These are phyloP conservation scores for Periconia sp. DNA, from an alignment of 2,329 filamentous ascomycete genomes.

Conservation along the genomic window DNA sequence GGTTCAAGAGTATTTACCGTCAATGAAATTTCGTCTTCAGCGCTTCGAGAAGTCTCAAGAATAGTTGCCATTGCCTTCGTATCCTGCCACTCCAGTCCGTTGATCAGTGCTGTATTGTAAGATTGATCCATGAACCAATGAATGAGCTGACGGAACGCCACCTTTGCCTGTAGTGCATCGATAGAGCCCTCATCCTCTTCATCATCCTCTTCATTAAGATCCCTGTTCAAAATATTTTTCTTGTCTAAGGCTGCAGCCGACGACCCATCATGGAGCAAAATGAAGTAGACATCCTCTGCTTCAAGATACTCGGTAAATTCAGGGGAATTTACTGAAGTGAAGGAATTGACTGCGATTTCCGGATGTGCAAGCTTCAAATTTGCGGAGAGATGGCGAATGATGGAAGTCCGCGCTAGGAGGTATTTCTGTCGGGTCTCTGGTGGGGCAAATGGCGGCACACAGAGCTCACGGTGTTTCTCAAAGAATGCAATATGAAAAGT, in stretches of 20 bases:
- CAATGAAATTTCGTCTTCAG: slow-evolving; percentile 25
- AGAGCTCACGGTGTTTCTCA: slow-evolving; percentile 60
- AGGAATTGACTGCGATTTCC: slow-evolving; percentile 54
- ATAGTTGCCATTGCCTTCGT: slow-evolving; percentile 60
- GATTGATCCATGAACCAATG: slow-evolving; percentile 61
- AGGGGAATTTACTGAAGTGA: slow-evolving; percentile 54
- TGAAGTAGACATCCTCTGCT: slow-evolving; percentile 65
- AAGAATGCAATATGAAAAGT: slow-evolving; percentile 77
- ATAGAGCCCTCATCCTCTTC: slow-evolving; percentile 22
- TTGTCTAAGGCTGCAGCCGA: slow-evolving; percentile 29
- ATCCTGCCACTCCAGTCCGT: slow-evolving; percentile 67
- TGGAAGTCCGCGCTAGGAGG: slow-evolving; percentile 65
- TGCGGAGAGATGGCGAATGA: slow-evolving; percentile 67
- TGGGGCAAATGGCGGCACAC: slow-evolving; percentile 56
- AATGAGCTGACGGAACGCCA: slow-evolving; percentile 56
- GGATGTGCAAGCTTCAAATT: slow-evolving; percentile 49
- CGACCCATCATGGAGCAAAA: slow-evolving; percentile 71
- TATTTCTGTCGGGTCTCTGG: slow-evolving; percentile 57
- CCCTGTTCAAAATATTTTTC: slow-evolving; percentile 21
- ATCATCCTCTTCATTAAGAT: slow-evolving; percentile 23
- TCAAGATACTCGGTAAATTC: slow-evolving; percentile 64
- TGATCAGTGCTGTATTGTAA: slow-evolving; percentile 68
- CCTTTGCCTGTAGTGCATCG: slow-evolving; percentile 30
- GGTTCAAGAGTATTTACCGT: slow-evolving; percentile 13
- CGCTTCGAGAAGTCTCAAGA: slow-evolving; percentile 17